Evolutionary conservation across 371 early-diverging fungal species (phyloP).

Genomic region (Rhizopus sp.): DNA sequence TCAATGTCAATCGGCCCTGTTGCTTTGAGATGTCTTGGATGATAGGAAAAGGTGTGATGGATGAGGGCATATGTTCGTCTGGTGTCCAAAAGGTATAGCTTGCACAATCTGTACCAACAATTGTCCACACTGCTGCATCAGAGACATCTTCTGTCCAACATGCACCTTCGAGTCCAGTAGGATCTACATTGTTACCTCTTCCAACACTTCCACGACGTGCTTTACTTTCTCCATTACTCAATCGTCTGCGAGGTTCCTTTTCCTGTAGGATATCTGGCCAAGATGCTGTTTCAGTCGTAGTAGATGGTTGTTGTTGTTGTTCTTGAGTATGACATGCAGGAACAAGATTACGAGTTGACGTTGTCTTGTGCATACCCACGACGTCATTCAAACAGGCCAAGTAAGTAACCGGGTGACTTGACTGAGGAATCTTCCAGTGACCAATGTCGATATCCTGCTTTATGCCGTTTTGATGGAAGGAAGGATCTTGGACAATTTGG

Average conservation of each 20-base stretch:
- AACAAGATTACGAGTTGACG: constrained; percentile 49
- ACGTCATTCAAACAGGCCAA: constrained; percentile 75
- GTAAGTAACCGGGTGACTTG: constrained; percentile 56
- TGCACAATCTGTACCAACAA: constrained; percentile 83
- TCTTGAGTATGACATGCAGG: constrained; percentile 10
- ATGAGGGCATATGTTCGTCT: constrained; percentile 10
- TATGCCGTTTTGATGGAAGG: constrained; percentile 17
- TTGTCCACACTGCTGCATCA: constrained; percentile 88
- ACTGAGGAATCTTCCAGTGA: constrained; percentile 31
- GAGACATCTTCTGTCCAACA: constrained; percentile 85
- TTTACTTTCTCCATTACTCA: constrained; percentile 19
- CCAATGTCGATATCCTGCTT: constrained; percentile 31
- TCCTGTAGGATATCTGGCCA: constrained; percentile 10
- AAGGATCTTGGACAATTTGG: constrained; percentile 66
- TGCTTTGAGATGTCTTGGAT: constrained; percentile 18
- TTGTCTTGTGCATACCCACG: constrained; percentile 70
- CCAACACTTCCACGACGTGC: constrained; percentile 17
- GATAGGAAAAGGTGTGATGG: constrained; percentile 43
- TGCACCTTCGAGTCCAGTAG: constrained; percentile 40
- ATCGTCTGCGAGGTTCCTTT: constrained; percentile 11
- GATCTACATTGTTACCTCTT: constrained; percentile 4
- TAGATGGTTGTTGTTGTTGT: neutral
- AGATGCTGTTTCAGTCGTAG: neutral
- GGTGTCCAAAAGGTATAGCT: constrained; percentile 76
- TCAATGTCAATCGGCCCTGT: constrained; percentile 30